Evolutionary conservation across 2,329 filamentous ascomycete genomes (phyloP), one percentile per base, ranked within the genome.

Genomic region (Hymenoscyphus occultus): DNA sequence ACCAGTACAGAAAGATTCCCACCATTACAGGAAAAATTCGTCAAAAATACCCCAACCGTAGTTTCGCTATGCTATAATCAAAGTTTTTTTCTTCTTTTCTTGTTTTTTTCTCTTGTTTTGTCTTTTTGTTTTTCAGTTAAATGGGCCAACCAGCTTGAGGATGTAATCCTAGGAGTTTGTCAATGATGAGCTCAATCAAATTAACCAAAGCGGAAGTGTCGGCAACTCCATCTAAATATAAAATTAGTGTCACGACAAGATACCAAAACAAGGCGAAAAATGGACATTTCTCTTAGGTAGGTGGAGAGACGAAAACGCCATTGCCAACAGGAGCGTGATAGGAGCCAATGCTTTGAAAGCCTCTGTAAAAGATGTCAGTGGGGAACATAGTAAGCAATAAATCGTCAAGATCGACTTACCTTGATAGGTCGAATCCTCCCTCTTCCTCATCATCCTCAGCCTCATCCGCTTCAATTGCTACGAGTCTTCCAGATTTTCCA

Each of bases 341-440:
- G 0, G 85, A 82, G 39, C 85, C 84, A 61, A 89, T 89, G 68
- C 83, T 88, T 74, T 88, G 86, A 70, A 89, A 89, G 0, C 86
- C 86, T 77, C 74, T 75, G 64, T 48, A 64, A 19, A 56, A 73
- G 78, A 74, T 58, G 63, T 67, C 40, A 35, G 28, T 56, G 62
- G 45, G 31, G 13, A 39, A 39, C 10, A 51, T 1, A 9, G 35
- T 28, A 58, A 39, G 39, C 35, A 56, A 3, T 32, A 60, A 45
- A 58, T 42, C 42, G 12, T 22, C 3, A 39, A 10, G 16, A 3
- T 42, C 10, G 16, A 64, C 65, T 60, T 70, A 75, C 74, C 69
- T 72, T 6, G 71, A 71, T 40, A 76, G 68, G 67, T 76, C 74
- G 67, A 74, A 74, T 12, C 71, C 71, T 57, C 69, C 65, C 54